phyloP scores from a whole-genome alignment of 1,139 yeast genomes.

The Sugiyamaella japonica region DNA sequence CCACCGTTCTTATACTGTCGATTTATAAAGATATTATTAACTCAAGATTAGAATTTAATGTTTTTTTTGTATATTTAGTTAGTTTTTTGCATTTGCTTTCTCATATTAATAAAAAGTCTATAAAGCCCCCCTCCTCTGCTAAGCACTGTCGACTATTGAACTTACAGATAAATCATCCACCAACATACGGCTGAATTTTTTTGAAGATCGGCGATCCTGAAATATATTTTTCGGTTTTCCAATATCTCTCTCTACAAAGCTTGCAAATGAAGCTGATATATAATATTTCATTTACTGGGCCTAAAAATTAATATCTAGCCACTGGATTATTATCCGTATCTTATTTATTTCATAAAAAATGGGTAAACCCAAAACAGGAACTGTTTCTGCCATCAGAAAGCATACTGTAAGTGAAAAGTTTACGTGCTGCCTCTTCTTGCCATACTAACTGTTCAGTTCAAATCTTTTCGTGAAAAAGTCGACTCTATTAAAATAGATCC shows the following conservation, averaged over 20 bases:
- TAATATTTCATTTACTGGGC: neutral
- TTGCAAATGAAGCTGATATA: neutral
- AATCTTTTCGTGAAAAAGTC: slow-evolving; percentile 79
- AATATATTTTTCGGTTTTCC: neutral
- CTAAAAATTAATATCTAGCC: neutral
- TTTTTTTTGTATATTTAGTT: slow-evolving; percentile 8
- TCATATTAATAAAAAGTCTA: neutral
- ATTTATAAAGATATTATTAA: slow-evolving; percentile 3
- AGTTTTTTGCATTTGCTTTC: slow-evolving; percentile 8
- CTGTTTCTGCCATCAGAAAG: slow-evolving; percentile 27
- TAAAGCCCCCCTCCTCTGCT: no score
- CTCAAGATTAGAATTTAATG: neutral
- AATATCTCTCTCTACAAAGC: neutral
- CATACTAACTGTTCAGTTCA: slow-evolving; percentile 41
- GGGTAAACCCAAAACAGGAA: slow-evolving; percentile 30
- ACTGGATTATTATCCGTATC: neutral
- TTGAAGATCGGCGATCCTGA: slow-evolving; percentile 4
- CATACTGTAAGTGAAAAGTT: slow-evolving; percentile 26
- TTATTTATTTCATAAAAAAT: slow-evolving; percentile 16
- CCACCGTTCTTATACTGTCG: neutral
- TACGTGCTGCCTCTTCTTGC: neutral
- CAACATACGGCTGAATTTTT: slow-evolving; percentile 2
- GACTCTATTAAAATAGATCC: slow-evolving; percentile 89
- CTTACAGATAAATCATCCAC: no score
- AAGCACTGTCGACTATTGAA: no score